phyloP scores from a whole-genome alignment of 192 early-diverging fungal species.

The Coemansia sp. region DNA sequence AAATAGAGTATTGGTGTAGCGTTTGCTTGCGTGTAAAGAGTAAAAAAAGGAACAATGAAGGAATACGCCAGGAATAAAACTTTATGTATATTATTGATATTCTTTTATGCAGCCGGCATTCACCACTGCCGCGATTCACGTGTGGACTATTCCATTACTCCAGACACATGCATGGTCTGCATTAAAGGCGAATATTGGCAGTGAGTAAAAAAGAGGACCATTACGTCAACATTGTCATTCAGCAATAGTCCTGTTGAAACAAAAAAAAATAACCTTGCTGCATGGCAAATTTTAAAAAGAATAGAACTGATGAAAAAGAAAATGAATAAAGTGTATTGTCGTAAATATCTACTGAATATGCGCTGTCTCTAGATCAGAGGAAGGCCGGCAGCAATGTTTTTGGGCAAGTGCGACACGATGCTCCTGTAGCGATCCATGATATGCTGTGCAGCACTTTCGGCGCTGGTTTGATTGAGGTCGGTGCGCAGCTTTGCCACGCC shows the following conservation, averaged over 20 bases:
- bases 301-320: too few relatives aligned
- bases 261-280: background rate
- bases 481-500: constrained; percentile 8
- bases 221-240: background rate
- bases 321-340: too few relatives aligned
- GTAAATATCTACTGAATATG: background rate
- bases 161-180: background rate
- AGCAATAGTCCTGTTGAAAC: background rate
- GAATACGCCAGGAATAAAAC: background rate
- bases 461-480: background rate
- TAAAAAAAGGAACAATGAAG: background rate
- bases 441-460: constrained; percentile 11
- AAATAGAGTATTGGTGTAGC: too few relatives aligned
- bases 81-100: background rate
- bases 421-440: constrained; percentile 20
- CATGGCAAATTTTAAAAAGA: too few relatives aligned
- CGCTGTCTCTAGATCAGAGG: constrained; percentile 5
- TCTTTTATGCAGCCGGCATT: background rate
- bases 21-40: background rate
- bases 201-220: background rate
- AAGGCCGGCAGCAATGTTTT: constrained; percentile 5
- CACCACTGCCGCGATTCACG: background rate
- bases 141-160: background rate
- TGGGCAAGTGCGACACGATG: constrained; percentile 13
- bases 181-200: background rate